Percentiles rank a stretch among this genome's conserved stretches.
These are phyloP conservation scores for Colletotrichum shisoi DNA, from an alignment of 2,329 filamentous ascomycete genomes.

Conservation along the genomic window DNA sequence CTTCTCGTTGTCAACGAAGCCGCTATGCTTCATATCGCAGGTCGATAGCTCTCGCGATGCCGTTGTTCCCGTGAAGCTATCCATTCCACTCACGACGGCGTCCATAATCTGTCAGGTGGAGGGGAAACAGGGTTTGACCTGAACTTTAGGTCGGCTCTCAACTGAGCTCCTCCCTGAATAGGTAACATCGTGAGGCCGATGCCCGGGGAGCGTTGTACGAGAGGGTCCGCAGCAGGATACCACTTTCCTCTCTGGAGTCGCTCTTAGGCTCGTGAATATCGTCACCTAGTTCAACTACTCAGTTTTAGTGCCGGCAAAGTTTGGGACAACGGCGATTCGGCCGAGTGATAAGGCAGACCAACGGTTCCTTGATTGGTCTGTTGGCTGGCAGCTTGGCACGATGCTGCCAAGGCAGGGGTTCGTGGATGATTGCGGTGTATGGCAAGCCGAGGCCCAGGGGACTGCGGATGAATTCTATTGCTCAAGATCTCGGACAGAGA, in stretches of 20 bases:
- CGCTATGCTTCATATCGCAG: constrained; percentile 31
- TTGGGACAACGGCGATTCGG: constrained; percentile 1
- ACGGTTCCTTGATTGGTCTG: background rate
- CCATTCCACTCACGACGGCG: too few species aligned
- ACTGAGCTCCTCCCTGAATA: constrained; percentile 31
- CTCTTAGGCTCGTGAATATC: constrained; percentile 10
- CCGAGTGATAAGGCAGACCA: background rate
- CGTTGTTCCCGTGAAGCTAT: constrained; percentile 14
- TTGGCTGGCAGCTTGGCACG: constrained; percentile 14
- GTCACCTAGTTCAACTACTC: constrained; percentile 1
- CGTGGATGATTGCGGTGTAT: constrained; percentile 6
- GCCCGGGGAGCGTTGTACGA: background rate
- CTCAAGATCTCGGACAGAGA: constrained; percentile 3
- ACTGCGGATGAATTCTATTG: background rate
- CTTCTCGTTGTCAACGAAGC: background rate
- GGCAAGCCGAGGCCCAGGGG: background rate
- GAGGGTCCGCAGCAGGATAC: constrained; percentile 19
- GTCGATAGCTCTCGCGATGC: constrained; percentile 27
- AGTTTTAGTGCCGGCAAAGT: background rate
- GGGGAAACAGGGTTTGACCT: background rate
- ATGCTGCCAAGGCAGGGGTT: constrained; percentile 18
- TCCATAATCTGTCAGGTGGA: background rate
- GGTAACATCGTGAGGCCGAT: constrained; percentile 28
- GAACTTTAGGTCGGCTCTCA: background rate
- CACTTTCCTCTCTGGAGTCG: constrained; percentile 29